Percentiles rank a stretch among this genome's conserved stretches.
These are phyloP conservation scores for Xerocomellus intermedius DNA, from an alignment of 768 basidiomycete species.

Conservation along the genomic window DNA sequence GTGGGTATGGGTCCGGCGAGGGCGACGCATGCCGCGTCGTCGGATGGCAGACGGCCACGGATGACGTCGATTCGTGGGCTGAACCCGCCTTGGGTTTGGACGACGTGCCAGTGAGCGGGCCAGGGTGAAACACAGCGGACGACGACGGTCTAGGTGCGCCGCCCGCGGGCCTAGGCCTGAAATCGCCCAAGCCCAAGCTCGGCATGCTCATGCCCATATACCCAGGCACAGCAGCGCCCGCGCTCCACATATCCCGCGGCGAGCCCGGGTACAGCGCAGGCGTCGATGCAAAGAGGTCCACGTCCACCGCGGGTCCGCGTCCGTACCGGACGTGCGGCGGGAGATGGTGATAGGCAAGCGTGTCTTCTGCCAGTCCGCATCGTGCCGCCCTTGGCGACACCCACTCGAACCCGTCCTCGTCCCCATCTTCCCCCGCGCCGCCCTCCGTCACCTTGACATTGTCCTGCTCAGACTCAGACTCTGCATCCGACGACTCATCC, in stretches of 20 bases:
- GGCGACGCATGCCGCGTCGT: constrained; percentile 17
- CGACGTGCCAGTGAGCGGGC: constrained; percentile 36
- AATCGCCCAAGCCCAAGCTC: constrained; percentile 39
- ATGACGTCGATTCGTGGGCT: constrained; percentile 12
- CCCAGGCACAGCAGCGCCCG: constrained; percentile 19
- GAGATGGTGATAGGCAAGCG: constrained; percentile 64
- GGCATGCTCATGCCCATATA: constrained; percentile 33
- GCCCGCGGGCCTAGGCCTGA: constrained; percentile 33
- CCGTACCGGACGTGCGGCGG: constrained; percentile 74
- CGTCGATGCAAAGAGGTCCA: constrained; percentile 59
- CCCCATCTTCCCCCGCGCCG: constrained; percentile 41
- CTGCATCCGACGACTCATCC: constrained; percentile 45
- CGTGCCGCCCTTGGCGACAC: constrained; percentile 64
- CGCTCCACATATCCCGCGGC: constrained; percentile 45
- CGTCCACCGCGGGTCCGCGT: constrained; percentile 52
- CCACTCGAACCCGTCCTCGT: constrained; percentile 84
- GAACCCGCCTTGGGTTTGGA: constrained; percentile 20
- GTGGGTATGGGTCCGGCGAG: constrained; percentile 9
- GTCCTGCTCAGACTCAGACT: constrained; percentile 34
- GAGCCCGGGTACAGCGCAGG: constrained; percentile 42
- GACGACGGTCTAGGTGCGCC: constrained; percentile 24
- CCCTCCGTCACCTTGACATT: constrained; percentile 50
- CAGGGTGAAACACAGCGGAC: constrained; percentile 31
- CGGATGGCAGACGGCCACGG: constrained; percentile 14
- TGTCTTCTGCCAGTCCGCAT: constrained; percentile 48